Evolutionary conservation across 2,329 filamentous ascomycete genomes (phyloP).

Genomic region (Periglandula ipomoeae): DNA sequence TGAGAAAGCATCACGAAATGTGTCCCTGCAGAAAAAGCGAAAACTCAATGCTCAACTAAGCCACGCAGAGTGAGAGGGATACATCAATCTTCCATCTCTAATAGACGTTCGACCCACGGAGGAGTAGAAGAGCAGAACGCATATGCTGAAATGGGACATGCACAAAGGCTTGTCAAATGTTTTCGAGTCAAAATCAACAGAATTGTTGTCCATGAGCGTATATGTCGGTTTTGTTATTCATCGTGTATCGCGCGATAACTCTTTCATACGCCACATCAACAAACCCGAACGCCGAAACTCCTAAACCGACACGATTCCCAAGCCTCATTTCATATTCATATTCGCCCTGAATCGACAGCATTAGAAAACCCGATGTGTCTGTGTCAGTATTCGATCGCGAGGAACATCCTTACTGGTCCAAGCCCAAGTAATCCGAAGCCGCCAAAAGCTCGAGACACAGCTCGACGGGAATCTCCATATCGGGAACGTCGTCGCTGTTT

Average conservation of each 20-base stretch:
- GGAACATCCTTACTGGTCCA: constrained; percentile 41
- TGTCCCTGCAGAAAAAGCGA: constrained; percentile 40
- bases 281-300: neutral
- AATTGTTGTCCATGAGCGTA: no score
- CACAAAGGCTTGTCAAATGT: neutral
- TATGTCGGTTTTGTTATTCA: no score
- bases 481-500: constrained; percentile 62
- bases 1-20: constrained; percentile 15
- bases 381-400: neutral
- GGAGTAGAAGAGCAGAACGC: constrained; percentile 37
- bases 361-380: constrained; percentile 23
- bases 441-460: constrained; percentile 69
- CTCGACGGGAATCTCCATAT: constrained; percentile 74
- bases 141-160: constrained; percentile 43
- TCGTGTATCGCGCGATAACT: no score
- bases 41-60: constrained; percentile 33
- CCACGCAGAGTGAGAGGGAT: constrained; percentile 43
- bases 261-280: neutral
- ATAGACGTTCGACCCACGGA: constrained; percentile 46
- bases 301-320: neutral
- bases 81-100: constrained; percentile 42
- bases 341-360: constrained; percentile 23
- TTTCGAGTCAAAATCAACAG: no score
- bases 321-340: constrained; percentile 26
- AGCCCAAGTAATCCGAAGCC: constrained; percentile 66